Conservation (phyloP, 306 rosid genomes). For the Gastrolobium villosum region DNA sequence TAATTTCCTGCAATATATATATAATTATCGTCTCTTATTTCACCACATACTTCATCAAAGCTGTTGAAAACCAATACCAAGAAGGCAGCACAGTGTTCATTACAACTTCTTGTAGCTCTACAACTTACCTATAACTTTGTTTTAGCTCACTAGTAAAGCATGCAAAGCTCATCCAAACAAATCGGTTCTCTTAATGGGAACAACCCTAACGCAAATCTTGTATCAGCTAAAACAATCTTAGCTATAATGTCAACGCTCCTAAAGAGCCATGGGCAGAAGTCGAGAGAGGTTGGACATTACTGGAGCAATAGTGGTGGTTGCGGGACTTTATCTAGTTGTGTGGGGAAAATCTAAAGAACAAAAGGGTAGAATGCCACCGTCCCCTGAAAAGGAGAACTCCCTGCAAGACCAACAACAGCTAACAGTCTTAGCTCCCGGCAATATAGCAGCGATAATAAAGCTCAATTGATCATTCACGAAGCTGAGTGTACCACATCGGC, state of each 20-base stretch:
- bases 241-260: conserved; percentile 49
- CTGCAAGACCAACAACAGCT: conserved; percentile 34
- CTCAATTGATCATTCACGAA: background rate
- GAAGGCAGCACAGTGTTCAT: conserved; percentile 62
- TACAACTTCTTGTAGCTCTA: conserved; percentile 69
- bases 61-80: conserved; percentile 38
- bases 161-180: conserved; percentile 62
- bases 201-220: conserved; percentile 74
- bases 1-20: no score
- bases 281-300: conserved; percentile 52
- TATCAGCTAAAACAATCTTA: conserved; percentile 59
- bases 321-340: conserved; percentile 56
- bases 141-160: conserved; percentile 69
- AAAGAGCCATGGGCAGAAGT: conserved; percentile 49
- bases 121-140: conserved; percentile 77
- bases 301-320: conserved; percentile 55
- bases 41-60: conserved; percentile 31
- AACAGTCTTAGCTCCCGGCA: conserved; percentile 38
- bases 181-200: conserved; percentile 57
- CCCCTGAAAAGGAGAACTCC: conserved; percentile 21
- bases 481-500: no score
- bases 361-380: background rate
- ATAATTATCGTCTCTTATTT: conserved; percentile 14
- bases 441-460: background rate
- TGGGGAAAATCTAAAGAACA: conserved; percentile 58